phyloP scores from a whole-genome alignment of 108 stramenopile species.

The Nitzschia palea region DNA sequence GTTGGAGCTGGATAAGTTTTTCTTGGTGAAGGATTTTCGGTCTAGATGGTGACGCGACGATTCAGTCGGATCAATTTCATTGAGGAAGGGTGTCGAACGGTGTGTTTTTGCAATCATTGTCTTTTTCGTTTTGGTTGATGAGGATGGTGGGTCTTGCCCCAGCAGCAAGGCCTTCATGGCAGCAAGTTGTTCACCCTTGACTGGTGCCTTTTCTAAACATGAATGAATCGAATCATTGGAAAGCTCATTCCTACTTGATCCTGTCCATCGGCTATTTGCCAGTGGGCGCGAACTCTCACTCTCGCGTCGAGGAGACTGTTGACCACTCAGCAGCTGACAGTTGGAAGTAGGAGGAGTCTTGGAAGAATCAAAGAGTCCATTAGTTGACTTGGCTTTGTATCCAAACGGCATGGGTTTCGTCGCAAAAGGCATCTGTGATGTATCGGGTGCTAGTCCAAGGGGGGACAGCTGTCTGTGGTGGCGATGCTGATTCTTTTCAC shows the following conservation, averaged over 20 bases:
- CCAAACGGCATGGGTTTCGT: not conserved
- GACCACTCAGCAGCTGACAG: not conserved
- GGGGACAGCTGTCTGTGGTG: not conserved
- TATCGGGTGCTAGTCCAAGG: not conserved
- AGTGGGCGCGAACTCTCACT: not conserved
- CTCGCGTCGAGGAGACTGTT: not conserved
- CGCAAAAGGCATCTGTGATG: no score
- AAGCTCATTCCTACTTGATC: not conserved
- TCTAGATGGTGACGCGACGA: not conserved
- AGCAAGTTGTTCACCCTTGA: not conserved
- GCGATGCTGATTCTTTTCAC: not conserved
- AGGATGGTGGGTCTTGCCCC: not conserved
- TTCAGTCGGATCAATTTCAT: not conserved
- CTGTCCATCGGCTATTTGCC: not conserved
- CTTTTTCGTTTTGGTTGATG: not conserved
- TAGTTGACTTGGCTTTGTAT: constrained; percentile 1
- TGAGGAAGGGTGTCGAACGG: not conserved
- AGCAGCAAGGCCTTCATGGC: constrained; percentile 4
- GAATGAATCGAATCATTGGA: not conserved
- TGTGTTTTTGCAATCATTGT: not conserved
- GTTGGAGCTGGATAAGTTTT: no score
- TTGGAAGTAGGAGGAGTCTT: not conserved
- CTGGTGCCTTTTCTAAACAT: not conserved
- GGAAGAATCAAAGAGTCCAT: not conserved
- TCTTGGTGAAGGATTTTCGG: no score